Base-by-base conservation (phyloP, 2,329 filamentous ascomycete species). In the Magnaporthiopsis incrustans region DNA sequence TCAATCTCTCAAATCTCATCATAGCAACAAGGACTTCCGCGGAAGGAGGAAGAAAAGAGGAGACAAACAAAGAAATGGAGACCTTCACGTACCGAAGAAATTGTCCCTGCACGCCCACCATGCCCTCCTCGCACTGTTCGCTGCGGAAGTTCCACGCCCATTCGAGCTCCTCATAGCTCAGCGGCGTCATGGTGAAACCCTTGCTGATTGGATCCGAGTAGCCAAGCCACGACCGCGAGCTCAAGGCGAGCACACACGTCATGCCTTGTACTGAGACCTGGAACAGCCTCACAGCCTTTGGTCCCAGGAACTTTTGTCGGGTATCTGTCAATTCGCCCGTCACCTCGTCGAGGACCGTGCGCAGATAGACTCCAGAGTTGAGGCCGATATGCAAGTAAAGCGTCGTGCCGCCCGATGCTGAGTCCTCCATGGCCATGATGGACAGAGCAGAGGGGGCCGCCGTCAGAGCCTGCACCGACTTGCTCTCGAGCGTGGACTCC, bases 71-170 rank as follows among this genome's bases (percentile, higher is more conserved):
- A 66, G 58, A 63, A 62, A 66, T 64, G 18, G 64, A n/a, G 15
- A 61, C 8, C 33, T 25, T 32, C 6, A 78, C 77, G 75, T 87
- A 96, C 92, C 92, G 85, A 69, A 96, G 77, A 73, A 92, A 95
- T 75, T 94, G 90, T 60, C 88, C 91, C 77, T 96, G 91, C 66
- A 97, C 94, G 66, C 92, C 93, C 63, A 97, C 94, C 82, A 97
- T 94, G 64, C 93, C 93, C 77, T 97, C 91, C 58, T 90, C 87
- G 71, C 93, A 97, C 75, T 97, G 91, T 73, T 97, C 92, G 72
- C 93, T 97, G 75, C 91, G 94, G 73, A 99, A 98, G 71, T 95
- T 97, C 89, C 93, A 97, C 4, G 91, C 93, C 82, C 92, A 97
- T 75, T 97, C 92, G 33, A 99, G 84, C 57, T 89, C 88, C 63